Base-by-base conservation (phyloP, 768 basidiomycete species). In the Crepidotus variabilis region DNA sequence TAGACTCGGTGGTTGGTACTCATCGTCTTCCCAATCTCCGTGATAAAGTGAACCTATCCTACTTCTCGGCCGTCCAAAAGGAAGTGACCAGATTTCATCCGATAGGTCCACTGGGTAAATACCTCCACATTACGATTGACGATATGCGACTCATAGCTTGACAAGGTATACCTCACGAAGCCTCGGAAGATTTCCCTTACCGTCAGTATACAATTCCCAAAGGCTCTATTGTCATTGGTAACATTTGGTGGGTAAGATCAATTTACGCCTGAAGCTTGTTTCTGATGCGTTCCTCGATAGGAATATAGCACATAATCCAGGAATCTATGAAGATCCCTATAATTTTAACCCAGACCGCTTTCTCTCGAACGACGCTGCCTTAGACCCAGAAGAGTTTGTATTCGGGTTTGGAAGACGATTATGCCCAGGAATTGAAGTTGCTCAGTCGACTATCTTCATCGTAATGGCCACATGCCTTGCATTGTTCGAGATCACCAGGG, bases 11-110 rank as follows among this genome's bases (percentile, higher is more conserved):
- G 10, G 71, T 85, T 35, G 84, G 83, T 10, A 57, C 64, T 28
- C 77, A 78, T 47, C 75, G 87, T 6, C 72, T 90, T 24, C 90
- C 90, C 0, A 75, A 71, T 0, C 80, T 86, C 58, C 72, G 69
- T 33, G 88, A 89, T 65, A 74, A 86, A 2, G 56, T 68, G 2
- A 71, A 67, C 1, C 66, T 91, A 54, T 85, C 86, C 6, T 90
- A 80, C 65, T 54, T 66, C 61, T 56, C 14, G 35, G 52, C 52
- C 4, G 16, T 53, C 14, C 8, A 28, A 24, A 53, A 53, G 14
- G 52, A 53, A 32, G 20, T 22, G 8, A 28, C 46, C 10, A 34
- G 52, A 2, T 53, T 22, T 23, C 20, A 53, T 8, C 52, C 22
- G n/a, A 45, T 53, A 2, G 32, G 20, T 3, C 20, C 20, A 8